Conservation (phyloP, 2,329 filamentous ascomycete genomes). For the Aphanoascus verrucosus region DNA sequence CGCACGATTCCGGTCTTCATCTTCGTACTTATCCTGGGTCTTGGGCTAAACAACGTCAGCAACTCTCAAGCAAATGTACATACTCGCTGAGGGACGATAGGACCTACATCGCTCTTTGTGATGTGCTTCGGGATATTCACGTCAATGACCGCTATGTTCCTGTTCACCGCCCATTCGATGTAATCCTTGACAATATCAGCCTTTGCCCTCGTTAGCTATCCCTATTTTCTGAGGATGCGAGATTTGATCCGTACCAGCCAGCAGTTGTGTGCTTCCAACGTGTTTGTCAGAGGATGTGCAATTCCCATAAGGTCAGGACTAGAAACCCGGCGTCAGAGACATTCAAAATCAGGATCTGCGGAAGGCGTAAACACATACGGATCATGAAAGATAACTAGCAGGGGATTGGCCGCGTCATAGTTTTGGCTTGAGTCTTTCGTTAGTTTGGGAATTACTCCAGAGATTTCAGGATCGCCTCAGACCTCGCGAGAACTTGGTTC, state of each 20-base stretch:
- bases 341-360: no score
- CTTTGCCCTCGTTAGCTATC: constrained; percentile 38
- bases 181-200: constrained; percentile 72
- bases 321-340: not conserved
- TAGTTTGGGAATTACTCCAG: not conserved
- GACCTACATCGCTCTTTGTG: constrained; percentile 49
- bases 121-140: constrained; percentile 78
- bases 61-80: not conserved
- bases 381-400: constrained; percentile 84
- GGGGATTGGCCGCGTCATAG: constrained; percentile 53
- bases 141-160: constrained; percentile 76
- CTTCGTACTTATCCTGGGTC: constrained; percentile 31
- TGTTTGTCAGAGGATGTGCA: constrained; percentile 58
- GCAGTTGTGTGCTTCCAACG: constrained; percentile 69
- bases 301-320: constrained; percentile 62
- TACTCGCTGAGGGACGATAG: not conserved
- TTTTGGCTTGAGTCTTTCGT: constrained; percentile 41
- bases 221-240: constrained; percentile 5
- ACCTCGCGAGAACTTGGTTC: constrained; percentile 75
- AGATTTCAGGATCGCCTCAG: constrained; percentile 19
- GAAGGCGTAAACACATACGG: constrained; percentile 47
- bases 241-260: constrained; percentile 60
- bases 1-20: constrained; percentile 42
- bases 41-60: not conserved
- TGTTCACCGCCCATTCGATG: constrained; percentile 68